A percentile compares a stretch with the other conserved stretches of the same genome.
These are phyloP conservation scores for Pleurotus tuber-regium DNA, from an alignment of 768 basidiomycete genomes.

Conservation along the genomic window DNA sequence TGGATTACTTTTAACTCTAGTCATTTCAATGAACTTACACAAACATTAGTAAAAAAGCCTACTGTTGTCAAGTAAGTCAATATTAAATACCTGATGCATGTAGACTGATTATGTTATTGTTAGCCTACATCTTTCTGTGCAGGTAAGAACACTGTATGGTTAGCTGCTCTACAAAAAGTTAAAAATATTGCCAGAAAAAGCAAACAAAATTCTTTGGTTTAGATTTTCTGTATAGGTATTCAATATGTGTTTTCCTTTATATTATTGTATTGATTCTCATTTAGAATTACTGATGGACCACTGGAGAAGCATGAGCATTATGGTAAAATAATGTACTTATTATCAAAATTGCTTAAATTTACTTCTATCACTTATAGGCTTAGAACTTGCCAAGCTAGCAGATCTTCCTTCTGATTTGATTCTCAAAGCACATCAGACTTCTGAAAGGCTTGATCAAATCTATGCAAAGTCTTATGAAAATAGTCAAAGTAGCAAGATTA, in stretches of 20 bases:
- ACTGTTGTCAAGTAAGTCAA: constrained; percentile 72
- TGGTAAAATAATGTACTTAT: constrained; percentile 56
- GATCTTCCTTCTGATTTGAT: constrained; percentile 79
- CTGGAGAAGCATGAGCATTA: constrained; percentile 67
- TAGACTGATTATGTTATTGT: neutral
- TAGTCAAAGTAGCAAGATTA: constrained; percentile 58
- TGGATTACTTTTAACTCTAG: constrained; percentile 29
- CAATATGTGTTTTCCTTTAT: too few relatives aligned
- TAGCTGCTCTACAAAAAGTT: neutral
- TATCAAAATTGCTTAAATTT: neutral
- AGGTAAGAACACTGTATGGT: constrained; percentile 39
- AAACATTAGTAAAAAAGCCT: constrained; percentile 73
- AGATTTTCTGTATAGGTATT: constrained; percentile 75
- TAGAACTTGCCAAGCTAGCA: constrained; percentile 86
- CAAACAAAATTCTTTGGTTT: constrained; percentile 62
- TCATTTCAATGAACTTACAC: constrained; percentile 79
- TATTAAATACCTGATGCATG: too few relatives aligned
- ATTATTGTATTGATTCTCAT: neutral
- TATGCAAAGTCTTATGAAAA: constrained; percentile 57
- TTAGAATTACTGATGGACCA: constrained; percentile 72
- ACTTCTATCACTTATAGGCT: constrained; percentile 50
- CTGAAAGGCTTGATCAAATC: constrained; percentile 54
- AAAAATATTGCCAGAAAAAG: constrained; percentile 40
- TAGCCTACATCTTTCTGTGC: constrained; percentile 81
- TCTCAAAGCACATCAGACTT: constrained; percentile 56